Conservation (phyloP, 2,329 filamentous ascomycete species). For the Rhynchosporium secalis region DNA sequence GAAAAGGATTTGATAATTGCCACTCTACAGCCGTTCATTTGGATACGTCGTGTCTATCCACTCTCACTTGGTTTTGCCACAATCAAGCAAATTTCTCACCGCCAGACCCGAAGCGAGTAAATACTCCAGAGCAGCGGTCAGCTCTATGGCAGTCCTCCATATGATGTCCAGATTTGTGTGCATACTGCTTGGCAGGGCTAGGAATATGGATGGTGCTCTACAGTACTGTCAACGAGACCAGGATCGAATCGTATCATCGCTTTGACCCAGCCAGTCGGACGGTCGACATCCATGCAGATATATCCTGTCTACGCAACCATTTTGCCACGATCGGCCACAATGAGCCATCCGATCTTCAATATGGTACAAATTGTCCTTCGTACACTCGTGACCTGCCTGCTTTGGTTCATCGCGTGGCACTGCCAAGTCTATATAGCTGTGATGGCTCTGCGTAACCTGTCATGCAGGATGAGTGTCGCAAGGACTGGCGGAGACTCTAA, state of each 20-base stretch:
- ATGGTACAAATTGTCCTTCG: background rate
- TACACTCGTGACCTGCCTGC: constrained; percentile 1
- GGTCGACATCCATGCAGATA: background rate
- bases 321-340: background rate
- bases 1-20: too few species aligned
- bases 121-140: too few species aligned
- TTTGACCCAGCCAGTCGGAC: background rate
- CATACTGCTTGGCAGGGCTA: constrained; percentile 1
- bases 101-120: too few species aligned
- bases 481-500: constrained; percentile 19
- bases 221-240: background rate
- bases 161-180: background rate
- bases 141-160: background rate
- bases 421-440: too few species aligned
- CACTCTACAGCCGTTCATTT: too few species aligned
- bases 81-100: too few species aligned
- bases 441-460: too few species aligned
- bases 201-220: constrained; percentile 22
- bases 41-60: too few species aligned
- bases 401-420: constrained; percentile 5
- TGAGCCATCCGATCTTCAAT: background rate
- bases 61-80: too few species aligned
- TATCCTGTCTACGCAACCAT: background rate
- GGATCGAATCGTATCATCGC: constrained; percentile 5
- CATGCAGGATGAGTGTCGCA: background rate